A percentile compares a stretch with the other conserved stretches of the same genome.
These are phyloP conservation scores for Trichocladium antarcticum DNA, from an alignment of 495 filamentous ascomycete species.

Conservation along the genomic window DNA sequence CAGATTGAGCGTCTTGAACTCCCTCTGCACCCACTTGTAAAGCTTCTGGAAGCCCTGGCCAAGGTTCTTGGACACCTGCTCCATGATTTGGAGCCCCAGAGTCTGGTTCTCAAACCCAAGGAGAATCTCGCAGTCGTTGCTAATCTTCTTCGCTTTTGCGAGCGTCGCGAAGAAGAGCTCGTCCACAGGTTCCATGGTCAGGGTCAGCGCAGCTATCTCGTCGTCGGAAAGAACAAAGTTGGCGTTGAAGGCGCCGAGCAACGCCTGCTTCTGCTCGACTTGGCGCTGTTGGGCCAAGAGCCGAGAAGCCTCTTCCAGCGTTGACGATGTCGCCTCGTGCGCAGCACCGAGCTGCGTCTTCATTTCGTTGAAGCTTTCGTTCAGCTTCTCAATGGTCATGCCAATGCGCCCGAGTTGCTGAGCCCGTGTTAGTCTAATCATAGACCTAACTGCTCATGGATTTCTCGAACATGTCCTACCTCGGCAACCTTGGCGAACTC, in stretches of 20 bases:
- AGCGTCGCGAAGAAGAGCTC: slow-evolving; percentile 76
- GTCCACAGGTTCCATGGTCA: slow-evolving; percentile 67
- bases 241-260: slow-evolving; percentile 70
- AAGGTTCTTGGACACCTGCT: slow-evolving; percentile 73
- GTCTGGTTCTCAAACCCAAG: slow-evolving; percentile 84
- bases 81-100: slow-evolving; percentile 79
- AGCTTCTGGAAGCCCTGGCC: slow-evolving; percentile 90
- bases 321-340: slow-evolving; percentile 59
- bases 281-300: slow-evolving; percentile 66
- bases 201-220: slow-evolving; percentile 60
- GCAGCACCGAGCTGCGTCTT: slow-evolving; percentile 63
- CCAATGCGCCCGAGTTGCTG: slow-evolving; percentile 81
- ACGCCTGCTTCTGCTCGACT: slow-evolving; percentile 72
- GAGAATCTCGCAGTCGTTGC: slow-evolving; percentile 76
- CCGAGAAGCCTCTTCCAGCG: slow-evolving; percentile 66
- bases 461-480: slow-evolving; percentile 43
- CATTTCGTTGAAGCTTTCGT: slow-evolving; percentile 73
- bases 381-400: slow-evolving; percentile 61
- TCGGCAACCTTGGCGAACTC: slow-evolving; percentile 89
- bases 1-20: slow-evolving; percentile 84
- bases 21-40: slow-evolving; percentile 85
- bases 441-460: too few relatives aligned
- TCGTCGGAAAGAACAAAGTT: slow-evolving; percentile 80
- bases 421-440: not conserved
- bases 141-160: slow-evolving; percentile 73